Conservation (phyloP, 2,329 filamentous ascomycete genomes). For the Aspergillus fructus region DNA sequence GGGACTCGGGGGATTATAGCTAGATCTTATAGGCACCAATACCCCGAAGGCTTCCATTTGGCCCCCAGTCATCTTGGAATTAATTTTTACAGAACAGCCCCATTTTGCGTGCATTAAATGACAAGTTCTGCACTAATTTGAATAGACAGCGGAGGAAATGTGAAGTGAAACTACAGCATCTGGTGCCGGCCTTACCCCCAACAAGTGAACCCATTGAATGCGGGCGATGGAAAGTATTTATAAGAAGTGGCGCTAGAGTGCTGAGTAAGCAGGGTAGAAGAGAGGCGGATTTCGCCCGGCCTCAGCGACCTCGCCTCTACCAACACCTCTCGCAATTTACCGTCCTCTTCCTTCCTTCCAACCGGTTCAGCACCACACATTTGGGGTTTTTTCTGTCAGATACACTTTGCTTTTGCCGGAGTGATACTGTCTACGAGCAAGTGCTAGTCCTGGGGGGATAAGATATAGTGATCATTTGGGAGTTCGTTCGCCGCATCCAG, state of each 20-base stretch:
- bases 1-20: too few relatives aligned
- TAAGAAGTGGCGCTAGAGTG: constrained; percentile 13
- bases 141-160: background rate
- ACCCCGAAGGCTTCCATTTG: background rate
- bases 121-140: background rate
- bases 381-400: background rate
- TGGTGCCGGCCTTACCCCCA: too few relatives aligned
- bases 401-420: constrained; percentile 1
- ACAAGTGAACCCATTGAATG: background rate
- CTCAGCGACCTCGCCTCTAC: constrained; percentile 37
- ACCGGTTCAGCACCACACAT: background rate
- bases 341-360: background rate
- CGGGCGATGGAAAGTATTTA: constrained; percentile 1
- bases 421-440: constrained; percentile 8
- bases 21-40: background rate
- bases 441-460: constrained; percentile 9
- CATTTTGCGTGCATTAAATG: background rate
- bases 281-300: constrained; percentile 38
- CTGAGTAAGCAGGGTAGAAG: constrained; percentile 35
- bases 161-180: background rate
- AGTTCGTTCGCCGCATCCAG: constrained; percentile 19
- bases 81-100: background rate
- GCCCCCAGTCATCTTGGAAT: background rate
- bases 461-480: constrained; percentile 16
- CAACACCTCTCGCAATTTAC: constrained; percentile 23